Evolutionary conservation across 768 basidiomycete genomes (phyloP).

Genomic region (Tricholoma terreum): DNA sequence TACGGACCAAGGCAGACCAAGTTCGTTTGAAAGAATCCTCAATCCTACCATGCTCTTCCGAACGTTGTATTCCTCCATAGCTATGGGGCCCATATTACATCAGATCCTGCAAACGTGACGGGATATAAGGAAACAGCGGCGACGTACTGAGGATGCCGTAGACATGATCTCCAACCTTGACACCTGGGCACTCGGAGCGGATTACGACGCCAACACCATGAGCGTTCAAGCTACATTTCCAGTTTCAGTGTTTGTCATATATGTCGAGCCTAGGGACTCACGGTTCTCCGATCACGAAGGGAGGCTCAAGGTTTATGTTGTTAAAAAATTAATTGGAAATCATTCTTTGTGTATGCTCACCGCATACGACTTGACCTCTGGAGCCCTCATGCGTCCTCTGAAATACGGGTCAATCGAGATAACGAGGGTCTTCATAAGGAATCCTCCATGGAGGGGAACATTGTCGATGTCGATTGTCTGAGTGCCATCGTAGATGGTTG

Average conservation of each 20-base stretch:
- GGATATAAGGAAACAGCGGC: background rate
- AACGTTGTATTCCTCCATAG: slow-evolving; percentile 42
- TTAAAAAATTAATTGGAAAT: background rate
- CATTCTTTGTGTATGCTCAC: slow-evolving; percentile 10
- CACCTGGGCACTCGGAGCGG: slow-evolving; percentile 34
- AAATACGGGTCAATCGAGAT: slow-evolving; percentile 44
- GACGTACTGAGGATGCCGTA: slow-evolving; percentile 31
- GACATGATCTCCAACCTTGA: slow-evolving; percentile 39
- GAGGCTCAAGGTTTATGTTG: slow-evolving; percentile 10
- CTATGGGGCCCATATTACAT: background rate
- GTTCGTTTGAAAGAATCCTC: slow-evolving; percentile 35
- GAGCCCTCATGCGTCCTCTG: slow-evolving; percentile 36
- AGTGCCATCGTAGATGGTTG: slow-evolving; percentile 41
- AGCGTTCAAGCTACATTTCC: slow-evolving; percentile 21
- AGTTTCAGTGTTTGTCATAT: background rate
- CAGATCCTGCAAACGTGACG: background rate
- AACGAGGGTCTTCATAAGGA: slow-evolving; percentile 49
- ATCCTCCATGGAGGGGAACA: slow-evolving; percentile 41
- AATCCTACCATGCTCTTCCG: slow-evolving; percentile 16
- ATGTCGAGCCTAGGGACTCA: slow-evolving; percentile 18
- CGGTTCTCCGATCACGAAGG: slow-evolving; percentile 35
- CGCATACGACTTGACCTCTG: slow-evolving; percentile 23
- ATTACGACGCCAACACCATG: slow-evolving; percentile 44
- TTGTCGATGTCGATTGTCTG: slow-evolving; percentile 49
- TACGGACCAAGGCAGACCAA: slow-evolving; percentile 45